A percentile compares a stretch with the other conserved stretches of the same genome.
Conservation (phyloP, 2,329 filamentous ascomycete species). For the Paramyrothecium roridum region DNA sequence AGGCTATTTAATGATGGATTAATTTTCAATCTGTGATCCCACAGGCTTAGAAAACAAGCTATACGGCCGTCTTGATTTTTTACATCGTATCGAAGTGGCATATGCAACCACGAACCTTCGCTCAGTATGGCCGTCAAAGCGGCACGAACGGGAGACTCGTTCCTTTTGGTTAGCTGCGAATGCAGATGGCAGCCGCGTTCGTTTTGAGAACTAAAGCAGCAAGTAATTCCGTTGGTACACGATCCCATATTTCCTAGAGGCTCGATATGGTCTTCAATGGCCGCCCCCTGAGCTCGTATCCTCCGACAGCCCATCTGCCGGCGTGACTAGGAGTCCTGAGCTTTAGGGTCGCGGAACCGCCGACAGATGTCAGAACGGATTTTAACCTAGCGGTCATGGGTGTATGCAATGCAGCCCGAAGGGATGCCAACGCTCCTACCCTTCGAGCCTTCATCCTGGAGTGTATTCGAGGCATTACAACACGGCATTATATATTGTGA, state of each 20-base stretch:
- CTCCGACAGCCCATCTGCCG: neutral
- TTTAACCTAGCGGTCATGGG: conserved; percentile 41
- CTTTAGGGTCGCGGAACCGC: conserved; percentile 42
- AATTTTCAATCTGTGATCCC: too few relatives aligned
- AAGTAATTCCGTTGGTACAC: neutral
- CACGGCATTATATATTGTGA: neutral
- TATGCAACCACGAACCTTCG: too few relatives aligned
- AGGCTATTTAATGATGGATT: too few relatives aligned
- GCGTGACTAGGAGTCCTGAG: conserved; percentile 40
- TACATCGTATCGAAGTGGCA: too few relatives aligned
- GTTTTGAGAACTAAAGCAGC: conserved; percentile 4
- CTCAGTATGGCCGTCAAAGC: too few relatives aligned
- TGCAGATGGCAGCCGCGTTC: too few relatives aligned
- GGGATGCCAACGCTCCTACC: neutral
- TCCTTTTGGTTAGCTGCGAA: too few relatives aligned
- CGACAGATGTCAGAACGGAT: conserved; percentile 32
- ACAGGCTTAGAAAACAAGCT: too few relatives aligned
- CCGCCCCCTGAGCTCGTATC: neutral
- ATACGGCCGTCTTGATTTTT: too few relatives aligned
- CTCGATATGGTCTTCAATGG: too few relatives aligned
- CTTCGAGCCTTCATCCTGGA: neutral
- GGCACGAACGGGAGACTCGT: too few relatives aligned
- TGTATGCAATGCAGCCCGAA: conserved; percentile 28
- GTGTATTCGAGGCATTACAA: neutral
- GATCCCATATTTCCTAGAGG: neutral